phyloP scores from a whole-genome alignment of 495 filamentous ascomycete species.

The Neohortaea acidophila region DNA sequence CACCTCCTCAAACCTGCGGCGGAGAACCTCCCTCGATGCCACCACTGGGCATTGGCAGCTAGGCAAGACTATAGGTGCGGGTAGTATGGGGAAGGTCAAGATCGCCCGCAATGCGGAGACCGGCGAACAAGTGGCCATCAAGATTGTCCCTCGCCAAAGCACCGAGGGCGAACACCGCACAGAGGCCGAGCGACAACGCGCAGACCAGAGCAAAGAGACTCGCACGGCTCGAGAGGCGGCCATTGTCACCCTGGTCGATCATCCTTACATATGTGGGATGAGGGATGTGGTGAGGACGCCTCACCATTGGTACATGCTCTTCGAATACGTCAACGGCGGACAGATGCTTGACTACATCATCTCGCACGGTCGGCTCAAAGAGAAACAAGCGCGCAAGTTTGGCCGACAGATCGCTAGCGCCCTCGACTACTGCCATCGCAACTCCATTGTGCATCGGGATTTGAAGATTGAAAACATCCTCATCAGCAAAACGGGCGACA shows the following conservation, averaged over 20 bases:
- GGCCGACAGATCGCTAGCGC: slow-evolving; percentile 94
- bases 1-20: slow-evolving; percentile 30
- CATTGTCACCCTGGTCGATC: slow-evolving; percentile 86
- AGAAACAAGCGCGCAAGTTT: slow-evolving; percentile 97
- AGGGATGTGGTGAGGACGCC: slow-evolving; percentile 87
- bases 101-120: slow-evolving; percentile 65
- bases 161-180: slow-evolving; percentile 64
- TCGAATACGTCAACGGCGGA: slow-evolving; percentile 97
- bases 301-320: slow-evolving; percentile 99
- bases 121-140: slow-evolving; percentile 65
- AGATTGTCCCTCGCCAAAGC: slow-evolving; percentile 87
- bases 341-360: slow-evolving; percentile 99
- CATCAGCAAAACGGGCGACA: slow-evolving; percentile 97
- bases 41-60: slow-evolving; percentile 78
- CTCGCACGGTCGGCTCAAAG: slow-evolving; percentile 89
- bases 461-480: slow-evolving; percentile 99
- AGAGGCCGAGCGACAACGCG: slow-evolving; percentile 65
- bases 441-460: slow-evolving; percentile 96
- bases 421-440: slow-evolving; percentile 96
- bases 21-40: slow-evolving; percentile 70
- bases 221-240: slow-evolving; percentile 91
- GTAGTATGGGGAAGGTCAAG: slow-evolving; percentile 99
- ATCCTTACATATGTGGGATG: slow-evolving; percentile 95
- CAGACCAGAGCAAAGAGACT: slow-evolving; percentile 92
- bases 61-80: slow-evolving; percentile 93